A percentile compares a stretch with the other conserved stretches of the same genome.
Evolutionary conservation across 2,329 filamentous ascomycete species (phyloP).

Genomic region (Xylaria multiplex): DNA sequence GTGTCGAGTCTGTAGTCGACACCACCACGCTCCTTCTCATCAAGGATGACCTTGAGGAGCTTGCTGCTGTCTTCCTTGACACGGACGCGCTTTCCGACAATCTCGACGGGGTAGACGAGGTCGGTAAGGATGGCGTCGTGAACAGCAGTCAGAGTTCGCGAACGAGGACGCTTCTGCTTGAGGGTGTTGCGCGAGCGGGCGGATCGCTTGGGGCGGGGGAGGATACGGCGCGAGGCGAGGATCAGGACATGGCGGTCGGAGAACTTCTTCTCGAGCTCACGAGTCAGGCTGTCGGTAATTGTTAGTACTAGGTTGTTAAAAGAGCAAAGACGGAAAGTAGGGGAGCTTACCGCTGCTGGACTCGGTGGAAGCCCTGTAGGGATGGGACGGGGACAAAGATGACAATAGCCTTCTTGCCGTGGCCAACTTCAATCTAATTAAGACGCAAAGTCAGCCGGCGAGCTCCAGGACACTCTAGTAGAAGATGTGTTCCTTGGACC

Average conservation of each 20-base stretch:
- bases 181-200: constrained; percentile 94
- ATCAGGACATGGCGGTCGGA: constrained; percentile 99
- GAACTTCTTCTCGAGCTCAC: constrained; percentile 99
- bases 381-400: constrained; percentile 99
- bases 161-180: constrained; percentile 98
- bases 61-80: constrained; percentile 99
- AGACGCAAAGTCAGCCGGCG: constrained; percentile 79
- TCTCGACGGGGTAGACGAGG: constrained; percentile 99
- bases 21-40: constrained; percentile 99
- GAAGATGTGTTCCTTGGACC: constrained; percentile 69
- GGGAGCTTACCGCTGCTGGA: constrained; percentile 93
- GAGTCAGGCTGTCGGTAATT: constrained; percentile 80
- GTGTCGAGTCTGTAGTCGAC: constrained; percentile 99
- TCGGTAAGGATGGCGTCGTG: constrained; percentile 98
- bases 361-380: constrained; percentile 98
- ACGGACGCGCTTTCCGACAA: constrained; percentile 97
- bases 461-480: constrained; percentile 69
- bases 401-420: constrained; percentile 99
- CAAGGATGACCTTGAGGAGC: constrained; percentile 97
- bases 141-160: constrained; percentile 96
- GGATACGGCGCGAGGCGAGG: constrained; percentile 97
- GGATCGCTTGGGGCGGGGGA: constrained; percentile 98
- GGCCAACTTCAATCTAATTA: constrained; percentile 97
- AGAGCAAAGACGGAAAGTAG: not conserved
- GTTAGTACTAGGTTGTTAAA: constrained; percentile 40